phyloP scores from a whole-genome alignment of 2,329 filamentous ascomycete species.

The Talaromyces sp. region DNA sequence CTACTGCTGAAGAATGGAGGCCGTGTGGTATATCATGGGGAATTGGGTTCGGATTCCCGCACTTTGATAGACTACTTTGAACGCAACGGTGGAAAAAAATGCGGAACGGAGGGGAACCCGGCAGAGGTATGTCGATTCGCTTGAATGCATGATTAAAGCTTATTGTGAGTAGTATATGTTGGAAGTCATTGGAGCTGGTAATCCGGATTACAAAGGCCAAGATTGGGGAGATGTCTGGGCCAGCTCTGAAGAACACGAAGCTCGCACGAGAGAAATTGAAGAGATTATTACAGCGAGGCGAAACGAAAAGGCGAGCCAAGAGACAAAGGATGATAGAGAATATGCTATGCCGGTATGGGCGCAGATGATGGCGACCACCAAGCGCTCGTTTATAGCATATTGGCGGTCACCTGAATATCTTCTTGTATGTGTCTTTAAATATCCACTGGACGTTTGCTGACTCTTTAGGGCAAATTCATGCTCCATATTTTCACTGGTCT shows the following conservation, averaged over 20 bases:
- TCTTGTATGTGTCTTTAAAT: conserved; percentile 25
- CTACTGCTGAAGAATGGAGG: conserved; percentile 75
- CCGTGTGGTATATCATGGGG: conserved; percentile 79
- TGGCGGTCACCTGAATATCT: conserved; percentile 64
- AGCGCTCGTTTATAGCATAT: conserved; percentile 59
- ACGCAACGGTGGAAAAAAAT: conserved; percentile 58
- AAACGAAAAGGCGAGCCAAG: conserved; percentile 34
- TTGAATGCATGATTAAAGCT: background rate
- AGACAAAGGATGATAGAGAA: conserved; percentile 54
- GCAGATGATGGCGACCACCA: conserved; percentile 55
- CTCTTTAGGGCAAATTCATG: conserved; percentile 56
- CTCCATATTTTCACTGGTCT: conserved; percentile 61
- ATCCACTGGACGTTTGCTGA: background rate
- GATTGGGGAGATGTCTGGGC: conserved; percentile 64
- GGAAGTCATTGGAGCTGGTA: conserved; percentile 63
- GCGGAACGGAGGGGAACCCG: conserved; percentile 62
- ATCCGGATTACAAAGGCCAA: conserved; percentile 57
- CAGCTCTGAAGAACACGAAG: conserved; percentile 48
- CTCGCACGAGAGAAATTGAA: conserved; percentile 51
- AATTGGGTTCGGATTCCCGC: conserved; percentile 71
- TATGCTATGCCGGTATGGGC: conserved; percentile 59
- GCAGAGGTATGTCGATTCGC: conserved; percentile 51
- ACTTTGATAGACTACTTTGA: conserved; percentile 70
- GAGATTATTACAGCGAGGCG: conserved; percentile 50
- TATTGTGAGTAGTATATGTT: conserved; percentile 68